A percentile compares a stretch with the other conserved stretches of the same genome.
phyloP scores from a whole-genome alignment of 1,139 yeast genomes.

The Hansenula sp. region DNA sequence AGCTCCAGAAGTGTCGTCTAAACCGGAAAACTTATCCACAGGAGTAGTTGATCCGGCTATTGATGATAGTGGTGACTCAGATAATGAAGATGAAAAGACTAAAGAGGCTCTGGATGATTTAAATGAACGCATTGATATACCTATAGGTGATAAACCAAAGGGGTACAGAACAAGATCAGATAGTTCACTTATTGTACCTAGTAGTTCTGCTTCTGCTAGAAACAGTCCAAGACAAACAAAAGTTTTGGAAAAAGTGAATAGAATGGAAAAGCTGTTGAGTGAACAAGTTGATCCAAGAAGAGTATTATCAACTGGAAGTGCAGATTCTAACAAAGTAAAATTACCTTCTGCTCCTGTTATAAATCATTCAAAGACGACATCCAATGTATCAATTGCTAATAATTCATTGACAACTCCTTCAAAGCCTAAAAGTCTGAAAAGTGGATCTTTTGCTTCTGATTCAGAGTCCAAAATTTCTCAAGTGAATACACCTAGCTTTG shows the following conservation, averaged over 20 bases:
- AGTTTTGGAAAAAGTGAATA: slow-evolving; percentile 1
- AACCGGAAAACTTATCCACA: not conserved
- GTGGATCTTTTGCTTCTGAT: not conserved
- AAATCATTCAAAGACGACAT: not conserved
- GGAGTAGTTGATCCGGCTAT: not conserved
- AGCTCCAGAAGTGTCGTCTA: slow-evolving; percentile 1
- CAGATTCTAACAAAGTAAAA: not conserved
- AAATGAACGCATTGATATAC: not conserved
- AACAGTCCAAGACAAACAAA: not conserved
- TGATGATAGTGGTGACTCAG: slow-evolving; percentile 16
- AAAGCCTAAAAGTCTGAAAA: not conserved
- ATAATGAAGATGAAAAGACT: slow-evolving; percentile 10
- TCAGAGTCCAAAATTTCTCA: not conserved
- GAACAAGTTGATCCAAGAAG: slow-evolving; percentile 1
- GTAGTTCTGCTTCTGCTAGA: not conserved
- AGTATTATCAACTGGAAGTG: slow-evolving; percentile 1
- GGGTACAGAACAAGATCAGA: slow-evolving; percentile 1
- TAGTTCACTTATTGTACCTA: not conserved
- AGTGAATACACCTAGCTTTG: slow-evolving; percentile 1
- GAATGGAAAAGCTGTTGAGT: slow-evolving; percentile 1
- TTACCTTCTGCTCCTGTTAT: not conserved
- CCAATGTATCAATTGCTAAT: not conserved
- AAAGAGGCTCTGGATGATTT: slow-evolving; percentile 1
- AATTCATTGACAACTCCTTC: not conserved
- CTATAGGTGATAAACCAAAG: slow-evolving; percentile 2